Evolutionary conservation across 257 asterid genomes (phyloP), one percentile per base, ranked within the genome.

Genomic region (Plectranthus barbatus): DNA sequence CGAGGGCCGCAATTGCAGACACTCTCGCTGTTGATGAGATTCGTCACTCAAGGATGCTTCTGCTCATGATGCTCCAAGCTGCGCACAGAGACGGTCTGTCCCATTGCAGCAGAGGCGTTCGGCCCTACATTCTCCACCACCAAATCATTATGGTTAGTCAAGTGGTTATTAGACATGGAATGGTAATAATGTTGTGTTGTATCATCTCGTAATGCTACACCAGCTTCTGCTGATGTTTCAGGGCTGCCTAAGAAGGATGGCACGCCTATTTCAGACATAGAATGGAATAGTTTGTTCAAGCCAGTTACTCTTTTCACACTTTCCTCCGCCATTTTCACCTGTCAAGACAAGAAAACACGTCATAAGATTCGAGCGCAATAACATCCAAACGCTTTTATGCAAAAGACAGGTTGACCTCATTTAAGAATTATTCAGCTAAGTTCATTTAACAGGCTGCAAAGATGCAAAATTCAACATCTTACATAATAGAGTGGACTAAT

Each of bases 301-400:
- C 96, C 98, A 9, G 98, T 91, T 12, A 88, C 87, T 72, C 95
- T 75, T 74, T 91, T 91, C 51, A 88, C 98, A 1, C 90, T 78
- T 66, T 83, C 95, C 77, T 91, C 98, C 1, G 96, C 98, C 96
- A 91, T 88, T 76, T 83, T 86, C 73, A 88, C 98, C 98, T 91
- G 82, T 62, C 46, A 55, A 26, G 7, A 67, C 15, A 61, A 63
- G 18, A 60, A 31, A 31, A 1, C 36, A 31, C 36, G 1, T 31
- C 36, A 31, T 1, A 31, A 31, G 36, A 23, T 23, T 23, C 29
- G 29, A 23, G 29, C 29, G 29, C 29, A 23, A 4, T 1, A 23
- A 23, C 29, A 23, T 23, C 3, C 1, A 23, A 23, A 1, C 1
- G 29, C 29, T 23, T 23, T 23, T 4, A 1, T 4, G 4, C n/a